These are phyloP conservation scores for Termitomyces heimii DNA, from an alignment of 768 basidiomycete species.

Conservation along the genomic window DNA sequence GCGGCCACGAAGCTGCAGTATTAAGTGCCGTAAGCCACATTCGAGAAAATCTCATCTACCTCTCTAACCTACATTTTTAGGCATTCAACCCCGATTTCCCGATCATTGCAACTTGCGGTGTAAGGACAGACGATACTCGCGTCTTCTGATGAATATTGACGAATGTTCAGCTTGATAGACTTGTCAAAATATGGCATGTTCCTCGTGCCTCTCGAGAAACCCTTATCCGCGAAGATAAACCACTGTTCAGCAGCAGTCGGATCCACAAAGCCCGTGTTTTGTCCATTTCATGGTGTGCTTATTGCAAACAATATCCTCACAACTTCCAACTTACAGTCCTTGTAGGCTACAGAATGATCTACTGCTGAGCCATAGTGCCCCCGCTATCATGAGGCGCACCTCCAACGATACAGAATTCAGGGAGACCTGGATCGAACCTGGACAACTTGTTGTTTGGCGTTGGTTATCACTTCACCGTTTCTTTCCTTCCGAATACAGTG, in stretches of 20 bases:
- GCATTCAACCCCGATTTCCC: constrained; percentile 63
- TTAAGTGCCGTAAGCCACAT: constrained; percentile 47
- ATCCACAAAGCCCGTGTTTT: constrained; percentile 63
- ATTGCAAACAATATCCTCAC: neutral
- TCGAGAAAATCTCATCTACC: neutral
- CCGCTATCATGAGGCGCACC: constrained; percentile 36
- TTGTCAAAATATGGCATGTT: constrained; percentile 71
- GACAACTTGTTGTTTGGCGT: constrained; percentile 55
- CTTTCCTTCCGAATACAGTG: constrained; percentile 42
- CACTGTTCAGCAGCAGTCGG: constrained; percentile 61
- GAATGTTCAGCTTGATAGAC: constrained; percentile 54
- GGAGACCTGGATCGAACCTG: constrained; percentile 32
- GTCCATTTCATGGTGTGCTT: constrained; percentile 54
- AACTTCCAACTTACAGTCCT: neutral
- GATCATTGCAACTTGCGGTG: constrained; percentile 73
- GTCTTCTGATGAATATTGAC: neutral
- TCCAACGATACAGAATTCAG: constrained; percentile 18
- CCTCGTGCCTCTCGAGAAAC: constrained; percentile 28
- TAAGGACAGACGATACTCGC: constrained; percentile 26
- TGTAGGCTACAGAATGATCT: constrained; percentile 53
- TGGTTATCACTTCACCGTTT: constrained; percentile 66
- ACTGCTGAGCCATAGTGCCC: constrained; percentile 47
- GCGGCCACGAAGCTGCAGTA: constrained; percentile 69
- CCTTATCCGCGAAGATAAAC: constrained; percentile 64
- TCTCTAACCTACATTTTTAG: constrained; percentile 25